Evolutionary conservation across 805 yeast species (phyloP).

Genomic region (Hanseniaspora occidentalis): DNA sequence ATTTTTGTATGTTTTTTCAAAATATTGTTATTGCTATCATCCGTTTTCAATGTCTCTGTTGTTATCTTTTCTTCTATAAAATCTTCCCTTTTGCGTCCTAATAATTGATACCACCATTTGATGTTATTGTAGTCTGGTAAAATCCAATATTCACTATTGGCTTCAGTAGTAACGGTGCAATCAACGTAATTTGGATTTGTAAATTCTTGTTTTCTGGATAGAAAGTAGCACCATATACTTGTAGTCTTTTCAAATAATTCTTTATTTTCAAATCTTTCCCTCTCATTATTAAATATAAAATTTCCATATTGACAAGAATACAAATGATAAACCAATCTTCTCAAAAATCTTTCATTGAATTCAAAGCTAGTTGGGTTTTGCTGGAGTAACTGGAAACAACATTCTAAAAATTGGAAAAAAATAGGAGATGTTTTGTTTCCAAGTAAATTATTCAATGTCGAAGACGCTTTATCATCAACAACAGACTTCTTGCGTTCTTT

Average conservation of each 20-base stretch:
- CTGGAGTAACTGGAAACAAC: slow-evolving; percentile 64
- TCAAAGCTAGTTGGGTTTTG: slow-evolving; percentile 70
- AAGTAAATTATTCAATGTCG: background rate
- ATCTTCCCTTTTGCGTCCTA: background rate
- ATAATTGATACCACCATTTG: slow-evolving; percentile 1
- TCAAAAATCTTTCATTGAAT: slow-evolving; percentile 76
- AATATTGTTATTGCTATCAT: background rate
- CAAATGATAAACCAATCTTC: slow-evolving; percentile 74
- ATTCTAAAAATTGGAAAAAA: slow-evolving; percentile 88
- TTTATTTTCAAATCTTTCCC: slow-evolving; percentile 35
- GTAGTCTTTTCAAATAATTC: slow-evolving; percentile 39
- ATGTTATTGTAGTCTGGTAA: slow-evolving; percentile 32
- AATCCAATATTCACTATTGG: slow-evolving; percentile 27
- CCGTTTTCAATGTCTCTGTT: background rate
- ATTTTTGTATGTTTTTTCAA: background rate
- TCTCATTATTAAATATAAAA: slow-evolving; percentile 65
- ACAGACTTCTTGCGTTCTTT: background rate
- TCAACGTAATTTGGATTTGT: slow-evolving; percentile 33
- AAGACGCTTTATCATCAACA: slow-evolving; percentile 1
- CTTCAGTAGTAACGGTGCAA: slow-evolving; percentile 12
- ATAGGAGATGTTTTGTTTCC: slow-evolving; percentile 42
- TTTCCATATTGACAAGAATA: slow-evolving; percentile 95
- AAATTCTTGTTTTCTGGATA: slow-evolving; percentile 62
- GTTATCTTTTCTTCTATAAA: background rate
- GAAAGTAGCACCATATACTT: slow-evolving; percentile 90